phyloP scores from a whole-genome alignment of 345 rosid genomes.

The Rhizophora apiculata region DNA sequence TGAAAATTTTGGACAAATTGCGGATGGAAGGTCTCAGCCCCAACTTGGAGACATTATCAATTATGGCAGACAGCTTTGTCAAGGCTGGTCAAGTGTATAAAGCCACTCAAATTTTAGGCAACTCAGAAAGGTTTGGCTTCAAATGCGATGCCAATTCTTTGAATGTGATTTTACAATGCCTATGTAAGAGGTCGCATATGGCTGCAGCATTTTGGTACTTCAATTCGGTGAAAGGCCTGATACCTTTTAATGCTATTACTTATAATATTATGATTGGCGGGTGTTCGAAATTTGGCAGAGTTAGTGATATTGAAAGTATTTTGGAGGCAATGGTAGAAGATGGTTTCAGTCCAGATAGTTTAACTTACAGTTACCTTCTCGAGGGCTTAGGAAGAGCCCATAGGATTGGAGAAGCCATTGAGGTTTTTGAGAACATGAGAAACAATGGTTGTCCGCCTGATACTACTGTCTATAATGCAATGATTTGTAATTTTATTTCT shows the following conservation, averaged over 20 bases:
- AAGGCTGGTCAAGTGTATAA: constrained; percentile 48
- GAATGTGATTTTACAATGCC: constrained; percentile 59
- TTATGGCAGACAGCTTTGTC: constrained; percentile 56
- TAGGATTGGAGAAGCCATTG: constrained; percentile 55
- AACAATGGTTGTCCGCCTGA: constrained; percentile 48
- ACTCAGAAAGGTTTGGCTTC: constrained; percentile 49
- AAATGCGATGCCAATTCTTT: constrained; percentile 47
- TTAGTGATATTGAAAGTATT: constrained; percentile 52
- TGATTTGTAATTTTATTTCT: constrained; percentile 64
- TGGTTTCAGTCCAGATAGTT: constrained; percentile 55
- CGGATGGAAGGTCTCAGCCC: constrained; percentile 26
- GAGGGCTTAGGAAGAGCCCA: constrained; percentile 84
- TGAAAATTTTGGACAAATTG: constrained; percentile 44
- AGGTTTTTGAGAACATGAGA: constrained; percentile 50
- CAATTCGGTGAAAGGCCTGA: constrained; percentile 47
- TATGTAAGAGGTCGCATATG: constrained; percentile 67
- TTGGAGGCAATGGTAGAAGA: constrained; percentile 56
- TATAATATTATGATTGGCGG: constrained; percentile 62
- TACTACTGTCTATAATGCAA: constrained; percentile 58
- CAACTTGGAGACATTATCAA: constrained; percentile 47
- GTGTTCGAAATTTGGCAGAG: constrained; percentile 73
- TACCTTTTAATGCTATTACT: constrained; percentile 44
- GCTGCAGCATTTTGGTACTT: constrained; percentile 61
- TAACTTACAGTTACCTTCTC: constrained; percentile 52
- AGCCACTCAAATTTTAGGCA: constrained; percentile 54